Conservation (phyloP, 23 red algal species). For the Gracilaria caudata region DNA sequence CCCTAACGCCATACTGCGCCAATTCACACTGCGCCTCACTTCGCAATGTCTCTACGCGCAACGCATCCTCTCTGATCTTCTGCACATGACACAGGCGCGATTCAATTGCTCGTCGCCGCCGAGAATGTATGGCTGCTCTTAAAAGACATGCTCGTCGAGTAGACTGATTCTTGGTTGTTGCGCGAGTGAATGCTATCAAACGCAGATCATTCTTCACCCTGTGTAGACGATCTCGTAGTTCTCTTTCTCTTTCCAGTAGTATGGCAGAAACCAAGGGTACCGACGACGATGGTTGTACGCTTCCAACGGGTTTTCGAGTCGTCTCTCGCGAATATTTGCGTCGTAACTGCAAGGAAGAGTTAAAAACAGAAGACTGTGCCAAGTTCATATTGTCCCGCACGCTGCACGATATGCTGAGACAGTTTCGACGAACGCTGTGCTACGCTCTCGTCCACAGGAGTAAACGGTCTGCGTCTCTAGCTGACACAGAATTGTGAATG, state of each 20-base stretch:
- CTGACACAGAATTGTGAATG: background rate
- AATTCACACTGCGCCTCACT: background rate
- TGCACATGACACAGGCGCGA: conserved; percentile 18
- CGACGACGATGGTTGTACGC: background rate
- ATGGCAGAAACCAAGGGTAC: background rate
- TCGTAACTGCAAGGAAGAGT: background rate
- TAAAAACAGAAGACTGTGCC: conserved; percentile 3
- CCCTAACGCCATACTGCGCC: background rate
- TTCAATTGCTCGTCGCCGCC: conserved; percentile 14
- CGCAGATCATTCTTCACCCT: conserved; percentile 32
- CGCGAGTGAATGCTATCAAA: conserved; percentile 13
- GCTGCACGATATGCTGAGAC: no score
- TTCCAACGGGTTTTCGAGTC: background rate
- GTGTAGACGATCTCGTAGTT: conserved; percentile 28
- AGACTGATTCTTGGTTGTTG: conserved; percentile 22
- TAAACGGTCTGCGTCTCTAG: background rate
- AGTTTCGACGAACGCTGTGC: no score
- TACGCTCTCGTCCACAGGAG: background rate
- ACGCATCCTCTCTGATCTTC: conserved; percentile 19
- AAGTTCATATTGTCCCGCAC: background rate
- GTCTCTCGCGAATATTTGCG: background rate
- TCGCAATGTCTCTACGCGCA: conserved; percentile 6
- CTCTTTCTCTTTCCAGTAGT: conserved; percentile 11
- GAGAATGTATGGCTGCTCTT: conserved; percentile 20
- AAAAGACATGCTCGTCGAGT: conserved; percentile 22